Evolutionary conservation across 2,329 filamentous ascomycete species (phyloP).

Genomic region (Nigrospora oryzae): DNA sequence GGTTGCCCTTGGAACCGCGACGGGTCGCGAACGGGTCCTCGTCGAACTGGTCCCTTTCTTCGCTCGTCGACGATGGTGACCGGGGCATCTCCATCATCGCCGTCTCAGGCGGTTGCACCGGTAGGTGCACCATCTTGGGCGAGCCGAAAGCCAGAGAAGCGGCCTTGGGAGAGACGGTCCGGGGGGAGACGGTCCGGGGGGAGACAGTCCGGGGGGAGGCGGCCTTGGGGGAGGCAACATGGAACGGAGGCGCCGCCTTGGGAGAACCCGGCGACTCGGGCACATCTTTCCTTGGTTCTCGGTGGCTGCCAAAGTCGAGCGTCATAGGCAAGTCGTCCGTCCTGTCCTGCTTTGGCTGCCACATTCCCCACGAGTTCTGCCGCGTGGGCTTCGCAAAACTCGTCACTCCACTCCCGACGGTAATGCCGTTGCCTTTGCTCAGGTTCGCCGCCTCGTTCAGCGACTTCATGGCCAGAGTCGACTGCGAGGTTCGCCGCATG

Average conservation of each 20-base stretch:
- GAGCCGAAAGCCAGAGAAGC: too few relatives aligned
- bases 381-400: constrained; percentile 20
- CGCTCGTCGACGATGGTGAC: constrained; percentile 1
- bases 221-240: too few relatives aligned
- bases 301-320: constrained; percentile 35
- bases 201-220: not conserved
- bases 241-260: too few relatives aligned
- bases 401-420: constrained; percentile 24
- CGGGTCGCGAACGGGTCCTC: constrained; percentile 12
- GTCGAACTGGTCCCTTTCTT: constrained; percentile 19
- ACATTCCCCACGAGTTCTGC: constrained; percentile 36
- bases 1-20: constrained; percentile 11
- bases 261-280: too few relatives aligned
- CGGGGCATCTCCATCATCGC: not conserved
- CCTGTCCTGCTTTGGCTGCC: constrained; percentile 25
- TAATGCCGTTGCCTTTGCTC: constrained; percentile 22
- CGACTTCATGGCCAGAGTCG: not conserved
- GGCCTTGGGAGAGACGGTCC: too few relatives aligned
- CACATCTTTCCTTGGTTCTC: too few relatives aligned
- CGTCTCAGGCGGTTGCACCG: not conserved
- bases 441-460: not conserved
- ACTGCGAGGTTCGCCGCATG: constrained; percentile 20
- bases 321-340: constrained; percentile 27
- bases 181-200: not conserved
- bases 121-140: constrained; percentile 5